A percentile compares a stretch with the other conserved stretches of the same genome.
Conservation (phyloP, 768 basidiomycete genomes). For the Hemileccinum impolitum region DNA sequence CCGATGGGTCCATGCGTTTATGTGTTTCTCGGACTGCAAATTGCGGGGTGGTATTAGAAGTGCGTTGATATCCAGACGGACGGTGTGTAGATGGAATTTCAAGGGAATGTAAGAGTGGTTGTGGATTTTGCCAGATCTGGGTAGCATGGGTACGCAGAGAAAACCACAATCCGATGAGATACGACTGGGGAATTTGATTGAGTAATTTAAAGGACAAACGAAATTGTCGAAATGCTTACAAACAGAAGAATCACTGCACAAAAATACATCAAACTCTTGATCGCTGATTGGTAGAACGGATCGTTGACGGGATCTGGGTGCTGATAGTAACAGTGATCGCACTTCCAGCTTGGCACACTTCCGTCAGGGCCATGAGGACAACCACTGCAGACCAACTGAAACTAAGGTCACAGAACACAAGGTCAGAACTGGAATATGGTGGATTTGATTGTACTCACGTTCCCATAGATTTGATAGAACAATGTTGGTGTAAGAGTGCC, state of each 20-base stretch:
- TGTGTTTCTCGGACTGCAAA: constrained; percentile 24
- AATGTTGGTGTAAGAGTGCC: constrained; percentile 92
- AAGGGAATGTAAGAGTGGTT: constrained; percentile 66
- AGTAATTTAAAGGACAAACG: constrained; percentile 1
- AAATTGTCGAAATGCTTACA: constrained; percentile 47
- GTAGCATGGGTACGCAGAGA: constrained; percentile 96
- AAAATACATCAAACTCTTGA: constrained; percentile 93
- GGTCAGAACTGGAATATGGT: neutral
- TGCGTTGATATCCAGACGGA: constrained; percentile 62
- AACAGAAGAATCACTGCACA: constrained; percentile 89
- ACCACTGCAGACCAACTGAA: constrained; percentile 80
- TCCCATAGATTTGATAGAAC: constrained; percentile 98
- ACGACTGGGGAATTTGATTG: constrained; percentile 57
- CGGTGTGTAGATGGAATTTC: constrained; percentile 56
- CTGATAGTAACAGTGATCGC: constrained; percentile 90
- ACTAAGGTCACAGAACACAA: constrained; percentile 45
- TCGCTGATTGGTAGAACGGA: constrained; percentile 95
- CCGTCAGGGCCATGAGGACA: constrained; percentile 49
- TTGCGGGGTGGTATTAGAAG: constrained; percentile 19
- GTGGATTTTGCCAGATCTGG: constrained; percentile 99
- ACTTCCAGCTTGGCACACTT: constrained; percentile 59
- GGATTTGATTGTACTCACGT: constrained; percentile 54
- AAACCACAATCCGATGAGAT: constrained; percentile 97
- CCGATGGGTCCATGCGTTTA: constrained; percentile 44
- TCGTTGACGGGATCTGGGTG: constrained; percentile 92